These are phyloP conservation scores for Curvularia spicifera DNA, from an alignment of 2,329 filamentous ascomycete genomes.

Conservation along the genomic window DNA sequence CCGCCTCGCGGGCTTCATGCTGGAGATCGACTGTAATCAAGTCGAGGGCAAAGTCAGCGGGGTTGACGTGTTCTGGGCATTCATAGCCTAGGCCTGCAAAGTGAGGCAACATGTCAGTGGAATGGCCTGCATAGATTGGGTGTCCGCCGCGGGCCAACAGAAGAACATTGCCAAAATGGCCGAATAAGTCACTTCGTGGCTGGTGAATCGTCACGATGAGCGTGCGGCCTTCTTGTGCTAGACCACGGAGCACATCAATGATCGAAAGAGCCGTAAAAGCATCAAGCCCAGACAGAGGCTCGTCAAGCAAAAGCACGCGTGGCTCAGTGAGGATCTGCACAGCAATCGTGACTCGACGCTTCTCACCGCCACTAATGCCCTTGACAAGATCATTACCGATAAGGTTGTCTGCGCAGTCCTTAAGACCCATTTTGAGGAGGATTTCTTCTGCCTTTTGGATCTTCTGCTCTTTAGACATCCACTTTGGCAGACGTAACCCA, in stretches of 20 bases:
- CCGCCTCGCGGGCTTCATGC: conserved; percentile 65
- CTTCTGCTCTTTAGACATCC: conserved; percentile 74
- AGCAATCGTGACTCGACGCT: conserved; percentile 77
- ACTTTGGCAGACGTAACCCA: conserved; percentile 71
- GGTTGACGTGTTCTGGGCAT: conserved; percentile 74
- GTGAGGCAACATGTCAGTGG: conserved; percentile 68
- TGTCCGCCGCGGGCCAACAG: conserved; percentile 73
- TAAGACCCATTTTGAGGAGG: conserved; percentile 75
- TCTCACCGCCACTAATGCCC: conserved; percentile 81
- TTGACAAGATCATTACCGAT: conserved; percentile 76
- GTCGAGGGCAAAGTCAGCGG: conserved; percentile 78
- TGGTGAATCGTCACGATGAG: conserved; percentile 81
- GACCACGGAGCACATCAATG: conserved; percentile 68
- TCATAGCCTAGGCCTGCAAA: conserved; percentile 66
- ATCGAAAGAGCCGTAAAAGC: conserved; percentile 80
- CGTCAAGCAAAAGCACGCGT: conserved; percentile 73
- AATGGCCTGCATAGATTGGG: conserved; percentile 70
- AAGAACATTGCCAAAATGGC: conserved; percentile 73
- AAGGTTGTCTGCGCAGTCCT: conserved; percentile 77
- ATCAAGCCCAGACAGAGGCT: conserved; percentile 77
- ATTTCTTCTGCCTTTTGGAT: conserved; percentile 72
- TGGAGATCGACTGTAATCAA: conserved; percentile 79
- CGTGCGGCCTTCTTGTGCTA: conserved; percentile 76
- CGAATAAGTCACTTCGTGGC: conserved; percentile 74
- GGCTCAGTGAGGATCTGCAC: conserved; percentile 80